A percentile compares a stretch with the other conserved stretches of the same genome.
Conservation (phyloP, 495 filamentous ascomycete species). For the Lophiotrema nucula region DNA sequence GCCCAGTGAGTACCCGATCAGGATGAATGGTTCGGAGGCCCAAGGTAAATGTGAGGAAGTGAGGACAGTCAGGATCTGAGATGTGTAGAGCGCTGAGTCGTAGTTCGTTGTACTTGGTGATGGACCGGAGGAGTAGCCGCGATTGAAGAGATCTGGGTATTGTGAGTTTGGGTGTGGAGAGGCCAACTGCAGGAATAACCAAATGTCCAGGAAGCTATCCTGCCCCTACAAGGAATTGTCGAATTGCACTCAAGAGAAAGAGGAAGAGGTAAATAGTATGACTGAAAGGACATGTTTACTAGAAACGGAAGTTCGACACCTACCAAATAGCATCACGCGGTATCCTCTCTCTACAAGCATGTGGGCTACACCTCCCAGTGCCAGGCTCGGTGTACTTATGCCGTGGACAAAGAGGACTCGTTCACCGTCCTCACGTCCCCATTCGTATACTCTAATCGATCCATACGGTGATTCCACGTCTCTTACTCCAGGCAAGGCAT, state of each 20-base stretch:
- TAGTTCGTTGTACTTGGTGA: slow-evolving; percentile 65
- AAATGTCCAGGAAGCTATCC: neutral
- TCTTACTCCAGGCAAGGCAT: slow-evolving; percentile 70
- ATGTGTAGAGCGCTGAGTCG: slow-evolving; percentile 69
- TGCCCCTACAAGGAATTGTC: too few relatives aligned
- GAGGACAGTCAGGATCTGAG: slow-evolving; percentile 70
- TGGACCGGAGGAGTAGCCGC: slow-evolving; percentile 74
- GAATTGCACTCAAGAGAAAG: too few relatives aligned
- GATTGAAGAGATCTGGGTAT: slow-evolving; percentile 71
- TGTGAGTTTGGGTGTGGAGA: too few relatives aligned
- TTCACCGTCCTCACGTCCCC: slow-evolving; percentile 73
- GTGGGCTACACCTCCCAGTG: slow-evolving; percentile 66
- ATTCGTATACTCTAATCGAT: slow-evolving; percentile 81
- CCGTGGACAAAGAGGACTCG: slow-evolving; percentile 85
- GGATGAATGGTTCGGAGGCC: slow-evolving; percentile 60
- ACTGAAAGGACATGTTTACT: neutral
- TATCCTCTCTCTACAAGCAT: slow-evolving; percentile 71
- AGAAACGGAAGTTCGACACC: slow-evolving; percentile 29
- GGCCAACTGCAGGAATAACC: neutral
- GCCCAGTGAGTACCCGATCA: slow-evolving; percentile 84
- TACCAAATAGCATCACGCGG: slow-evolving; percentile 78
- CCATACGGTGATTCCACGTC: slow-evolving; percentile 79
- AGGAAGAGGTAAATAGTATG: neutral
- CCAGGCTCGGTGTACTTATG: slow-evolving; percentile 78
- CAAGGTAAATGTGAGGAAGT: slow-evolving; percentile 68